A percentile compares a stretch with the other conserved stretches of the same genome.
phyloP scores from a whole-genome alignment of 768 basidiomycete genomes.

The Boletus subcaerulescens region DNA sequence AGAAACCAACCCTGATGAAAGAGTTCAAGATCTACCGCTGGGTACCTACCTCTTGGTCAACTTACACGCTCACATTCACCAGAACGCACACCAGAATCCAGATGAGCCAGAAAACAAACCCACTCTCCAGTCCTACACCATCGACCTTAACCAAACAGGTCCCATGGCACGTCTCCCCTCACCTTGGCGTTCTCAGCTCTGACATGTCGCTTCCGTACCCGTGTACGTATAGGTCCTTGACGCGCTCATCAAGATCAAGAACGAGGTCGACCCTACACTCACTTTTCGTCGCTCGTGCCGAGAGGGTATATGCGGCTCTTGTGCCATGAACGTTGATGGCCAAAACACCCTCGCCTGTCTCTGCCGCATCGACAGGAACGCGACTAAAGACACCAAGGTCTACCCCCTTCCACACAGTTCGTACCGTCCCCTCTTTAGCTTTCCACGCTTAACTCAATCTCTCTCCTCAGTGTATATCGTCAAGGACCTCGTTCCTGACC shows the following conservation, averaged over 20 bases:
- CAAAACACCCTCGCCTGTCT: constrained; percentile 97
- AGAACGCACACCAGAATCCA: constrained; percentile 61
- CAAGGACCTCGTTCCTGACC: constrained; percentile 95
- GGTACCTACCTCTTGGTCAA: constrained; percentile 40
- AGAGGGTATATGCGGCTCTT: constrained; percentile 96
- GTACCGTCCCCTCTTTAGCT: constrained; percentile 28
- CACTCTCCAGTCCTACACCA: constrained; percentile 80
- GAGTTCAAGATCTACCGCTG: constrained; percentile 99
- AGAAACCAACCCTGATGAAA: constrained; percentile 77
- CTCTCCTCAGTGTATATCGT: constrained; percentile 86
- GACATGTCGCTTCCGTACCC: neutral
- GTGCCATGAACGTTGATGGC: constrained; percentile 99
- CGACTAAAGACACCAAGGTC: constrained; percentile 76
- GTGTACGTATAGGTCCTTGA: constrained; percentile 60
- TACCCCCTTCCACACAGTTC: constrained; percentile 97
- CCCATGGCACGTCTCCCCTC: constrained; percentile 67
- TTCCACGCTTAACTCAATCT: neutral
- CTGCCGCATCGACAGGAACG: constrained; percentile 85
- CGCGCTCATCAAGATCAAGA: constrained; percentile 98
- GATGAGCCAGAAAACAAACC: constrained; percentile 94
- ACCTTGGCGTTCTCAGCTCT: neutral
- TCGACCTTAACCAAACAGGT: constrained; percentile 92
- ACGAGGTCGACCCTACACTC: constrained; percentile 93
- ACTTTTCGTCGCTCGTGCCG: constrained; percentile 93
- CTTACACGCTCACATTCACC: neutral